These are phyloP conservation scores for Trapa incisa DNA, from an alignment of 345 rosid species.

Conservation along the genomic window DNA sequence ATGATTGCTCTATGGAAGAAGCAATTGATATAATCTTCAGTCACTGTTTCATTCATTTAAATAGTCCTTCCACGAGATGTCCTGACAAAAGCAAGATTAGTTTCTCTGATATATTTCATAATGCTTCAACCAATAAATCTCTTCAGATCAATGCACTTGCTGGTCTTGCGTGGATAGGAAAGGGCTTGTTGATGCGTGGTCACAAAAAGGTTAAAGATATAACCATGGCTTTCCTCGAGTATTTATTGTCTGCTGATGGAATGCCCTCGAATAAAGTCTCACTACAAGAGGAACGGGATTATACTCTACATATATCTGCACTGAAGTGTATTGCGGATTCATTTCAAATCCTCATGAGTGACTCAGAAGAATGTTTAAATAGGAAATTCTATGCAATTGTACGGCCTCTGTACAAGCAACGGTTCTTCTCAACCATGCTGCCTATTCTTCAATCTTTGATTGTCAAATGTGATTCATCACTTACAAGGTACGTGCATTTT, in stretches of 20 bases:
- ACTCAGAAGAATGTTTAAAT: slow-evolving; percentile 59
- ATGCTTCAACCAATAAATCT: slow-evolving; percentile 20
- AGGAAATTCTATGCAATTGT: slow-evolving; percentile 57
- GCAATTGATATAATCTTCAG: slow-evolving; percentile 53
- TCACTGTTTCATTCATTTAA: slow-evolving; percentile 8
- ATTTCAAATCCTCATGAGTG: slow-evolving; percentile 61
- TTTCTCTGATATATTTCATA: slow-evolving; percentile 24
- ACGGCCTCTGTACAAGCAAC: slow-evolving; percentile 88
- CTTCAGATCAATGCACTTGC: slow-evolving; percentile 47
- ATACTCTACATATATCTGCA: slow-evolving; percentile 24
- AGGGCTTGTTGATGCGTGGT: slow-evolving; percentile 87
- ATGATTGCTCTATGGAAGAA: slow-evolving; percentile 47
- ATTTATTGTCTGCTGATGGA: slow-evolving; percentile 32
- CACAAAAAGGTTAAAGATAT: slow-evolving; percentile 60
- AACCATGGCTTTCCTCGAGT: slow-evolving; percentile 40
- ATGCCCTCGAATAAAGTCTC: slow-evolving; percentile 8
- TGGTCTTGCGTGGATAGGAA: slow-evolving; percentile 91
- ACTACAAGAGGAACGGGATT: slow-evolving; percentile 15
- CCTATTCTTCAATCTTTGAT: slow-evolving; percentile 61
- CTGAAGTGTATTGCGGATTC: slow-evolving; percentile 74
- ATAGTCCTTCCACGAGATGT: slow-evolving; percentile 16
- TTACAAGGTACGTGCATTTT: slow-evolving; percentile 33
- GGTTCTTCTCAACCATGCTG: slow-evolving; percentile 53
- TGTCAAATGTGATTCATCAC: slow-evolving; percentile 30
- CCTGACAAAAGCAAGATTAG: slow-evolving; percentile 19